Base-by-base conservation (phyloP, 2,329 filamentous ascomycete genomes). In the Neofusicoccum parvum region DNA sequence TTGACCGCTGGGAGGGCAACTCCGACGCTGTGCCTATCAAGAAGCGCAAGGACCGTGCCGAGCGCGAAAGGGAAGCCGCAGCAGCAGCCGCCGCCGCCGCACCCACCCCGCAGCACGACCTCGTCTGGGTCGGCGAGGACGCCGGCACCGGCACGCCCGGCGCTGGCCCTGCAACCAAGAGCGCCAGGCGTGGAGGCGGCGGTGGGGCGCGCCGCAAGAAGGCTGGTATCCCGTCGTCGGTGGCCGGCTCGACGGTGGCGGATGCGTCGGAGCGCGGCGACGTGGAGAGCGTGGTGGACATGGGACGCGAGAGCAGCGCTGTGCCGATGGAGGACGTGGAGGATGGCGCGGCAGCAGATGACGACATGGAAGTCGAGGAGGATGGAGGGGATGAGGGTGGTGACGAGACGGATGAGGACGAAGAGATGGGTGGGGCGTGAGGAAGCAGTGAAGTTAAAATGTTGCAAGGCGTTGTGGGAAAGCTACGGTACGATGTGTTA, bases 1-100 rank as follows among this genome's bases (percentile, higher is more conserved):
- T 94, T n/a, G 80, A 85, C 62, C 85, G 91, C 37, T 94, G 92
- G 92, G 84, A 87, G 11, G 64, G 64, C 48, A 64, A 67, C 34
- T 66, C 62, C 2, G 65, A 65, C 17, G 63, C 60, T 14, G 65
- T 53, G 23, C 46, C 45, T 27, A 37, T 50, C 27, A 60, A 65
- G 64, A 53, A 59, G 36, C 53, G 53, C 36, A 60, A 43, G 12
- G 64, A 62, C 32, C 46, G 46, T 17, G 64, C 32, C 64, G 46
- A 46, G 37, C 39, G 48, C 46, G 64, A 65, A 10, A 53, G 54
- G 43, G 66, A 62, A 39, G 66, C 36, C 34, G 66, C 62, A 3
- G 66, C 43, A 12, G 46, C 43, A 1, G 50, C 37, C 20, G 45
- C 39, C 4, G 34, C 37, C 2, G 39, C 45, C n/a, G 49, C 11